These are phyloP conservation scores for Stephanodiscus triporus DNA, from an alignment of 108 stramenopile genomes.

Conservation along the genomic window DNA sequence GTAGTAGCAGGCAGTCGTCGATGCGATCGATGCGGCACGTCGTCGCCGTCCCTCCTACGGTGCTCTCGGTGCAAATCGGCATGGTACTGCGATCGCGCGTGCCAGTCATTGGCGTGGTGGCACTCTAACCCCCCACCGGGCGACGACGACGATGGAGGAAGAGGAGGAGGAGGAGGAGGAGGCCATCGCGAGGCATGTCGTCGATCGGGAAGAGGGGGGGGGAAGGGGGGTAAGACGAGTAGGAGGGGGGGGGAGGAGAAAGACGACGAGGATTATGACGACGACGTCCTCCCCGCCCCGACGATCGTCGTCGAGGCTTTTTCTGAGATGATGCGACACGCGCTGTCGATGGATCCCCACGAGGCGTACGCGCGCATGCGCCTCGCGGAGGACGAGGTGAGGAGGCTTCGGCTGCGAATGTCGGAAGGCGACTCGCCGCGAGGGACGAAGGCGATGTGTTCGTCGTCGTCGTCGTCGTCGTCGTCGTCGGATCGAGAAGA, in stretches of 20 bases:
- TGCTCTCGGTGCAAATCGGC: too few relatives aligned
- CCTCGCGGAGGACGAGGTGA: slow-evolving; percentile 42
- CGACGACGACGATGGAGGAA: not conserved
- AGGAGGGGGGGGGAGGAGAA: slow-evolving; percentile 3
- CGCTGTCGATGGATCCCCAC: slow-evolving; percentile 24
- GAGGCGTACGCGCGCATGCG: slow-evolving; percentile 46
- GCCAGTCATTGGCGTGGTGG: too few relatives aligned
- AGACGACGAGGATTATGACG: not conserved
- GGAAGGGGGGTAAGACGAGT: not conserved
- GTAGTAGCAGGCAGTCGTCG: too few relatives aligned
- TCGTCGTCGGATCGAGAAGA: too few relatives aligned
- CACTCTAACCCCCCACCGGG: too few relatives aligned
- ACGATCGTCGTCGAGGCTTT: too few relatives aligned
- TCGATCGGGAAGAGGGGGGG: not conserved
- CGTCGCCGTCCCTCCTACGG: too few relatives aligned
- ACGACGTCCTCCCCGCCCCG: too few relatives aligned
- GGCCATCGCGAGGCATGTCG: slow-evolving; percentile 37
- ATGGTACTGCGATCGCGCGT: too few relatives aligned
- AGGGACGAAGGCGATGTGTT: not conserved
- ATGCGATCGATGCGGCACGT: too few relatives aligned
- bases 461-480: not conserved
- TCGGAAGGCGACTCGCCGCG: not conserved
- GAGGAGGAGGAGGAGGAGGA: not conserved
- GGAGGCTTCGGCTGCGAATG: slow-evolving; percentile 3
- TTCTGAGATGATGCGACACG: slow-evolving; percentile 26